Base-by-base conservation (phyloP, 1,284 basidiomycete species). In the Ustilago curta region DNA sequence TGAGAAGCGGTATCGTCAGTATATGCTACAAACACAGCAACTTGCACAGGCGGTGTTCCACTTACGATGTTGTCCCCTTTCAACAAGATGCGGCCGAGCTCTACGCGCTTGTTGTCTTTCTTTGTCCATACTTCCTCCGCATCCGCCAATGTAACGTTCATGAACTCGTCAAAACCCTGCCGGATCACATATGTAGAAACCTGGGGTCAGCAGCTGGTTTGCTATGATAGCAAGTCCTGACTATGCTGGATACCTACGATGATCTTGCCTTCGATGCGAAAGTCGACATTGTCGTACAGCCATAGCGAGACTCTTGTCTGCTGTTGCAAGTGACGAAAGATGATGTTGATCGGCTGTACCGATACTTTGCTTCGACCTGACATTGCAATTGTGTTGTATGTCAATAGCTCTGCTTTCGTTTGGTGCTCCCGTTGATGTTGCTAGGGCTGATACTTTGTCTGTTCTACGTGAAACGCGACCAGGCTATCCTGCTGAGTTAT, bases 251-350 rank as follows among this genome's bases (percentile, higher is more conserved):
- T 37, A 72, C 72, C 64, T 54, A 77, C 74, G 25, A 95, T 92
- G 86, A 99, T 98, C 86, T 90, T 90, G 61, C 96, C 97, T 87
- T 99, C 95, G 75, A 99, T 91, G 68, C 96, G 90, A 91, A 97
- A 95, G 83, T 98, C 95, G 72, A 91, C 89, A 86, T 98, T 98
- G 86, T 99, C 97, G 84, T 95, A 99, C 66, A 99, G 87, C 97
- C 97, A 99, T 81, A 99, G 90, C 31, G 91, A 89, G 42, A 98
- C 92, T 86, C 92, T 93, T 59, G 90, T 87, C 88, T 91, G 91
- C 92, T 97, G 86, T 86, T 99, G 97, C 53, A 99, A 88, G 87
- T 97, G 95, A 89, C 95, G 95, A 90, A 99, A 99, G 86, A 99
- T 97, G 79, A 98, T 93, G 88, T 98, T 99, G 75, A 78, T 76